phyloP scores from a whole-genome alignment of 768 basidiomycete species.

The Russula sp. region DNA sequence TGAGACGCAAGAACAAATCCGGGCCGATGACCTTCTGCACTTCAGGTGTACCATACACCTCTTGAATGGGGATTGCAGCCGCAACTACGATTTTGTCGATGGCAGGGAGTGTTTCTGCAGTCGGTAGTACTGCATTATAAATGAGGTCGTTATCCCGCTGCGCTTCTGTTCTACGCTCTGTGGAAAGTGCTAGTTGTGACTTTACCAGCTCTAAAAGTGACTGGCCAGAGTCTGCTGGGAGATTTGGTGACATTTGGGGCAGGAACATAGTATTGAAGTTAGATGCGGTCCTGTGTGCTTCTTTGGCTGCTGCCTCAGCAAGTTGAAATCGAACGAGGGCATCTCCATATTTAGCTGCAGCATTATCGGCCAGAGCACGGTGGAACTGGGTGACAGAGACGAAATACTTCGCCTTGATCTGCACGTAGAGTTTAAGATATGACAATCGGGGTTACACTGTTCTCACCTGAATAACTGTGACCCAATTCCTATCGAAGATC shows the following conservation, averaged over 20 bases:
- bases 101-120: conserved; percentile 69
- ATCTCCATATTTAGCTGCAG: conserved; percentile 80
- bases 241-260: conserved; percentile 68
- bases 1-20: conserved; percentile 81
- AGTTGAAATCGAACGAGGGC: conserved; percentile 74
- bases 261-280: conserved; percentile 71
- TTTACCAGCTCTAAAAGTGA: conserved; percentile 83
- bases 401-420: conserved; percentile 94
- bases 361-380: conserved; percentile 73
- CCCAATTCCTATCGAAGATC: conserved; percentile 93
- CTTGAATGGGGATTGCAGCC: conserved; percentile 86
- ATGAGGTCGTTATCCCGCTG: conserved; percentile 94
- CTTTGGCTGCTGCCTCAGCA: conserved; percentile 79
- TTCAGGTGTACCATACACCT: conserved; percentile 85
- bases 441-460: conserved; percentile 9
- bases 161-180: conserved; percentile 72
- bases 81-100: conserved; percentile 85
- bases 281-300: conserved; percentile 66
- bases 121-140: conserved; percentile 86
- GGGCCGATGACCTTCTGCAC: conserved; percentile 93
- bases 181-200: conserved; percentile 70
- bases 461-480: conserved; percentile 75
- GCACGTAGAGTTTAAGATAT: conserved; percentile 16
- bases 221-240: conserved; percentile 82
- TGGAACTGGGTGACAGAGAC: conserved; percentile 83